These are phyloP conservation scores for Oryza nivara DNA, from an alignment of 176 grass and related monocot genomes.

Conservation along the genomic window DNA sequence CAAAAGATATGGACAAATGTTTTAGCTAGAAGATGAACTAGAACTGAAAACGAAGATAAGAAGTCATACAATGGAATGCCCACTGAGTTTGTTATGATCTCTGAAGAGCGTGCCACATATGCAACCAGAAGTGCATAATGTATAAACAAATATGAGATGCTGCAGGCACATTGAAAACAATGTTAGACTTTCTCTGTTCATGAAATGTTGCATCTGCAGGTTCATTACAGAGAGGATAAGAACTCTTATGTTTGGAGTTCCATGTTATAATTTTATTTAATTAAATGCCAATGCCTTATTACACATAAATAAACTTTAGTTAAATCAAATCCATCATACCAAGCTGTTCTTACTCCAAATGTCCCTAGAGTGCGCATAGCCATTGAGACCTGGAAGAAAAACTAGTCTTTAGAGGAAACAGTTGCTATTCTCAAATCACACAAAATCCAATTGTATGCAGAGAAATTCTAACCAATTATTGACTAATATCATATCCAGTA, in stretches of 20 bases:
- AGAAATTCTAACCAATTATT: not conserved
- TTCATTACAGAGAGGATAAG: not conserved
- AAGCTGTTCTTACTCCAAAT: constrained; percentile 74
- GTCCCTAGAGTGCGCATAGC: constrained; percentile 84
- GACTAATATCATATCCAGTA: not conserved
- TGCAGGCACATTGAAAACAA: constrained; percentile 49
- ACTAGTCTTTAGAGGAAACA: constrained; percentile 6
- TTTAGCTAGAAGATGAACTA: not conserved
- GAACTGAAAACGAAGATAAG: constrained; percentile 27
- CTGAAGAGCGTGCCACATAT: constrained; percentile 93
- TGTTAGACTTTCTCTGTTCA: constrained; percentile 32
- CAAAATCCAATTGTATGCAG: constrained; percentile 5
- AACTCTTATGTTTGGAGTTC: constrained; percentile 6
- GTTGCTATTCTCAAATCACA: not conserved
- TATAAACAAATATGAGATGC: constrained; percentile 90
- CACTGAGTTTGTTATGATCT: constrained; percentile 82
- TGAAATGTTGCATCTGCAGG: not conserved
- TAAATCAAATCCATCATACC: constrained; percentile 61
- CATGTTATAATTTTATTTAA: constrained; percentile 14
- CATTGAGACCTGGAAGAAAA: constrained; percentile 86
- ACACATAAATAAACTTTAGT: constrained; percentile 17
- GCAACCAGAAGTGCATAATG: constrained; percentile 97
- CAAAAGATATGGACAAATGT: not conserved
- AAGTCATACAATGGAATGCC: constrained; percentile 80
- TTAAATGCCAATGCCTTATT: not conserved